Evolutionary conservation across 1,284 basidiomycete species (phyloP), one percentile per base, ranked within the genome.

Genomic region (Ustilago crameri): DNA sequence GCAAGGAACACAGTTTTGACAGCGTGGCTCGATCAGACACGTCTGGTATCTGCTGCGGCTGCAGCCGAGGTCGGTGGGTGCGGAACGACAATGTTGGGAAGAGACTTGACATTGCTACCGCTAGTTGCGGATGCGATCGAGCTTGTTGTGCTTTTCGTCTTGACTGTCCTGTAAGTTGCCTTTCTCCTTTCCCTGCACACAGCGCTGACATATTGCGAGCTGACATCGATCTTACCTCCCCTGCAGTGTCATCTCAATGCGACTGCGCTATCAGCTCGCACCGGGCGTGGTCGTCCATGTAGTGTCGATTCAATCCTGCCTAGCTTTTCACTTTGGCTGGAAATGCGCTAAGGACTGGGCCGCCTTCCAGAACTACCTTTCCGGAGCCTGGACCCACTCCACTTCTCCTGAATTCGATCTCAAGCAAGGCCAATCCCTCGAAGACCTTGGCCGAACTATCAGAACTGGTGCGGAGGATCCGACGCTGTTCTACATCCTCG

Each of bases 301-400:
- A 15, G 17, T 54, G 5, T 20, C 56, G 0, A 60, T 66, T 23
- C 41, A 51, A 10, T 44, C 23, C 9, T 66, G 63, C 23, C 40
- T 72, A 23, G 48, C 34, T 4, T 18, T 72, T 9, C 69, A 72
- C 55, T 66, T 52, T 20, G 23, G 58, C 3, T 72, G 69, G 69
- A 56, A 58, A 17, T 62, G 58, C 47, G 48, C 45, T 4, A 58
- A 63, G 15, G 69, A 72, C 38, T 72, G 69, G 69, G 10, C 46
- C 1, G 51, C 69, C 0, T 20, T 65, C 3, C 51, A 65, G 24
- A n/a, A 51, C 48, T 65, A 65, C 17, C 44, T 65, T n/a, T 22
- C 30, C 10, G 63, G 63, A 7, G 47, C 46, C 2, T 65, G 63
- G 56, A 37, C n/a, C 38, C 48, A 47, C 17, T 34, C 47, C 9